Evolutionary conservation across 176 grass and related monocot genomes (phyloP).

Genomic region (Chloris gayana): DNA sequence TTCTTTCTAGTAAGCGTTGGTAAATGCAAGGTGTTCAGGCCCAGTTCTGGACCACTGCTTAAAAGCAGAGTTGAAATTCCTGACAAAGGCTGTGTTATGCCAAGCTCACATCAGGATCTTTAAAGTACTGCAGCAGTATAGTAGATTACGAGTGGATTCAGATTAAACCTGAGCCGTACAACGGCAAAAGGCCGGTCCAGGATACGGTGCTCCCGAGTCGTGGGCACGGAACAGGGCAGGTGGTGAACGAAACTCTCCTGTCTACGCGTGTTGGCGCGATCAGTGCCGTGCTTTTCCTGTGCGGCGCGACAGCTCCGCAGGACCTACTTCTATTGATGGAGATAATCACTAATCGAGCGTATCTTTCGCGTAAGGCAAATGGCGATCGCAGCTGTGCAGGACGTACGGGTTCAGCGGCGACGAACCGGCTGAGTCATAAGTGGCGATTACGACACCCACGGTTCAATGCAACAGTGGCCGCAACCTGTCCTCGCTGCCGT

Average conservation of each 20-base stretch:
- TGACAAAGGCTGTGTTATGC: conserved; percentile 22
- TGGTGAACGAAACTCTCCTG: conserved; percentile 23
- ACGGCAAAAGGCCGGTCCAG: conserved; percentile 8
- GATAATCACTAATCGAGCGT: conserved; percentile 3
- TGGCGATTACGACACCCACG: conserved; percentile 19
- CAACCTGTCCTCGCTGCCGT: not conserved
- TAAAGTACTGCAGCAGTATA: not conserved
- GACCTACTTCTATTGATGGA: conserved; percentile 44
- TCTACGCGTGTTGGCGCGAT: not conserved
- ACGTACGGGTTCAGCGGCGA: not conserved
- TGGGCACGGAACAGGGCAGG: not conserved
- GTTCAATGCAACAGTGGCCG: conserved; percentile 39
- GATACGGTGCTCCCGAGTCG: not conserved
- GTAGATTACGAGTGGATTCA: not conserved
- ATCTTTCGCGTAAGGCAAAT: conserved; percentile 24
- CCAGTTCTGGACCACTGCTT: conserved; percentile 8
- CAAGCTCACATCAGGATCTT: conserved; percentile 3
- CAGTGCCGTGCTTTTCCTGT: conserved; percentile 5
- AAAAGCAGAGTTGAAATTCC: conserved; percentile 30
- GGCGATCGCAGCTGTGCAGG: not conserved
- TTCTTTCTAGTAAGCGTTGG: not conserved
- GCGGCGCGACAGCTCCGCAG: conserved; percentile 43
- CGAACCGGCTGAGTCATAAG: conserved; percentile 23
- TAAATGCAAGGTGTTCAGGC: conserved; percentile 16
- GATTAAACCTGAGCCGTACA: not conserved